Conservation (phyloP, 768 basidiomycete species). For the Tylopilus vinaceipallidus region DNA sequence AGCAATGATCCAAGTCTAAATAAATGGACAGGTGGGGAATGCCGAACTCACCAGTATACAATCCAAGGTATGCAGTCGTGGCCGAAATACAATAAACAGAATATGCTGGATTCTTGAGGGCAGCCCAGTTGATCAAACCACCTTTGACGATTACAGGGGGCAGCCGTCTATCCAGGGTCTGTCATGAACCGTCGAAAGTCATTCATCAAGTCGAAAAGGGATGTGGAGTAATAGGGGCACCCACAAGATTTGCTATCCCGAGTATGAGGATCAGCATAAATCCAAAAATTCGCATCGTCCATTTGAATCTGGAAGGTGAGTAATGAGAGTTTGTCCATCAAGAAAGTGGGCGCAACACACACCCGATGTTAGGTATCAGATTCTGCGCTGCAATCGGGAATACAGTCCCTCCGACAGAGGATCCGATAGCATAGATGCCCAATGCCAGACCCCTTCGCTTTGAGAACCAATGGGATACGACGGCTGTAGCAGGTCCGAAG, state of each 20-base stretch:
- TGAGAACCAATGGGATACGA: conserved; percentile 75
- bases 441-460: conserved; percentile 53
- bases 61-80: conserved; percentile 60
- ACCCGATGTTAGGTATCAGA: conserved; percentile 56
- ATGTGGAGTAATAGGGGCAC: conserved; percentile 8
- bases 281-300: conserved; percentile 75
- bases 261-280: conserved; percentile 57
- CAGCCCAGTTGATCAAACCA: conserved; percentile 54
- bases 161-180: conserved; percentile 44
- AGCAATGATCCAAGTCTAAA: neutral
- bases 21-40: neutral
- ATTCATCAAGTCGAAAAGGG: neutral
- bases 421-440: conserved; percentile 65
- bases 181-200: neutral
- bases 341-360: conserved; percentile 16
- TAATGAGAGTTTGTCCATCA: neutral
- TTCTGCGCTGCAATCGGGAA: conserved; percentile 61
- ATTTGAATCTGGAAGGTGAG: conserved; percentile 55
- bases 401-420: conserved; percentile 65
- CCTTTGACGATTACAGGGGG: conserved; percentile 53
- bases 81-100: conserved; percentile 56
- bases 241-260: conserved; percentile 52
- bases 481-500: conserved; percentile 57
- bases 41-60: conserved; percentile 56
- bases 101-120: conserved; percentile 49